Evolutionary conservation across 2,329 filamentous ascomycete species (phyloP).

Genomic region (Colletotrichum simmondsii): DNA sequence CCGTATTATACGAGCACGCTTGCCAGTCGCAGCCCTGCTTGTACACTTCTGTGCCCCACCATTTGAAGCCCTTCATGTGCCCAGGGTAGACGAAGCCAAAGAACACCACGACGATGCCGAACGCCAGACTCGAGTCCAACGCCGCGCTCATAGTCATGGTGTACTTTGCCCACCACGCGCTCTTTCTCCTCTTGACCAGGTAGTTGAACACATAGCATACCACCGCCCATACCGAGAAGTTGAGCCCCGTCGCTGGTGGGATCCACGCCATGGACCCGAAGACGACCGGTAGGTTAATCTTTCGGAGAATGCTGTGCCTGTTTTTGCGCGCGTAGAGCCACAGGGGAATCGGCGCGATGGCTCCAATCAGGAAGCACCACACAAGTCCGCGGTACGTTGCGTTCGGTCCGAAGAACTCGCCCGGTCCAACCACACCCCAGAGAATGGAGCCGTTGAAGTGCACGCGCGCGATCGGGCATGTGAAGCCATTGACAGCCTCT

Average conservation of each 20-base stretch:
- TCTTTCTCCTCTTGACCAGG: slow-evolving; percentile 74
- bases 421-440: slow-evolving; percentile 88
- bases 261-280: slow-evolving; percentile 90
- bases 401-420: slow-evolving; percentile 81
- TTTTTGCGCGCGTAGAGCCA: slow-evolving; percentile 76
- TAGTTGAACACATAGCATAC: slow-evolving; percentile 90
- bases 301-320: slow-evolving; percentile 73
- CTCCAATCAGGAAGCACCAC: slow-evolving; percentile 85
- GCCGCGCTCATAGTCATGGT: slow-evolving; percentile 90
- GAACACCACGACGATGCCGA: slow-evolving; percentile 85
- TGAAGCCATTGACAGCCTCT: slow-evolving; percentile 86
- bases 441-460: slow-evolving; percentile 92
- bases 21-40: slow-evolving; percentile 88
- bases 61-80: slow-evolving; percentile 76
- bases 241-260: slow-evolving; percentile 85
- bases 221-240: slow-evolving; percentile 88
- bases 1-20: slow-evolving; percentile 76
- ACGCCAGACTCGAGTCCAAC: slow-evolving; percentile 83
- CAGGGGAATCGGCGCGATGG: slow-evolving; percentile 77
- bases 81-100: slow-evolving; percentile 89
- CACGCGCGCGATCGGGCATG: slow-evolving; percentile 85
- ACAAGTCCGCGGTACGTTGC: slow-evolving; percentile 81
- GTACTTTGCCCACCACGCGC: slow-evolving; percentile 90
- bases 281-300: slow-evolving; percentile 84
- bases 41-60: slow-evolving; percentile 92